Evolutionary conservation across 345 rosid genomes (phyloP).

Genomic region (Euclidium syriacum): DNA sequence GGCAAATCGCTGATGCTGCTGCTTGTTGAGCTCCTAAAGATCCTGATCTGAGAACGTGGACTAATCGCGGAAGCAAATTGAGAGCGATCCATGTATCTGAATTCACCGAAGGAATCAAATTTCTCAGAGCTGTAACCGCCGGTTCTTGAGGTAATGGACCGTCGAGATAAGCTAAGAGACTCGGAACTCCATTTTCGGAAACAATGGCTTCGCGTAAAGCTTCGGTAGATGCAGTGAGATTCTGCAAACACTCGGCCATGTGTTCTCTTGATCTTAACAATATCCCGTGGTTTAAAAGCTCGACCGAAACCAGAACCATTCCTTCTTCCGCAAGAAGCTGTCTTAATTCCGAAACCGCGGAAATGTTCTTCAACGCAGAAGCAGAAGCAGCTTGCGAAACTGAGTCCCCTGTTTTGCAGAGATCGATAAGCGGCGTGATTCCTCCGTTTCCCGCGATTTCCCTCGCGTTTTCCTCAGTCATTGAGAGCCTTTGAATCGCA

Average conservation of each 20-base stretch:
- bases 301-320: constrained; percentile 51
- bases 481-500: constrained; percentile 74
- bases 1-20: constrained; percentile 71
- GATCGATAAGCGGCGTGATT: constrained; percentile 56
- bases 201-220: constrained; percentile 54
- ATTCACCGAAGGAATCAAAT: constrained; percentile 57
- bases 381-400: constrained; percentile 84
- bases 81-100: constrained; percentile 43
- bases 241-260: constrained; percentile 90
- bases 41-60: constrained; percentile 74
- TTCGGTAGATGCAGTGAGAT: constrained; percentile 79
- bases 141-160: constrained; percentile 82
- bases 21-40: constrained; percentile 80
- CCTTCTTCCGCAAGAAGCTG: constrained; percentile 77
- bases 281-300: constrained; percentile 72
- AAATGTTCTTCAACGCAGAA: constrained; percentile 75
- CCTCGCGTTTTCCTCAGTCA: constrained; percentile 61
- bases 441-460: constrained; percentile 90
- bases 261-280: constrained; percentile 69
- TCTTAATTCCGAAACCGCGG: constrained; percentile 65
- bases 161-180: constrained; percentile 68
- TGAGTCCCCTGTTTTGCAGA: constrained; percentile 66
- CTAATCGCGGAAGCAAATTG: constrained; percentile 57
- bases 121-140: constrained; percentile 75
- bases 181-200: constrained; percentile 65